Evolutionary conservation across 306 rosid genomes (phyloP), one percentile per base, ranked within the genome.

Genomic region (Pueraria montana): DNA sequence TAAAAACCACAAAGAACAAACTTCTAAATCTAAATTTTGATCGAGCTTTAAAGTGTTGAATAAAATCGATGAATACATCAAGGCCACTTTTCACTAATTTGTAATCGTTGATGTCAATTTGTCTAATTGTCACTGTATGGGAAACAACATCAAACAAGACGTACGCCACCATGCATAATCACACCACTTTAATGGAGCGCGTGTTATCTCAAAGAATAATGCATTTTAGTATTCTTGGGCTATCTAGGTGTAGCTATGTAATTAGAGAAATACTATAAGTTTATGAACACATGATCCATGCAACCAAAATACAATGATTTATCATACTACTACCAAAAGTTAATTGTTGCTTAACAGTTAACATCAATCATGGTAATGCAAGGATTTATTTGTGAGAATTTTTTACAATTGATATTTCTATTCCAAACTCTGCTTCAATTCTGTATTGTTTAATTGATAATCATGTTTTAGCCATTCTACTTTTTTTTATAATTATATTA

Each of bases 121-220:
- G 73, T 77, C 74, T 77, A 45, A 27, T 23, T 63, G 81, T 62
- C 55, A 61, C 27, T 14, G 80, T 69, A 2, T 0, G 61, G 61
- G 72, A 77, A 77, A 45, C 61, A 63, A 42, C 20, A 42, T 38
- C 23, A 75, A 36, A 27, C 52, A 5, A 50, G 20, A 50, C 53
- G 2, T 1, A 50, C 53, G 2, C 6, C 56, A 50, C 50, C 34
- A 5, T 72, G 63, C 50, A 53, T 53, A 34, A 32, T 36, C 50
- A 23, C n/a, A 34, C 55, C 24, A 9, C 2, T 73, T 73, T 4
- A 2, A 4, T 50, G 40, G 17, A 32, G 48, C 45, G 77, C 63
- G 45, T 49, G 77, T 46, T 48, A 21, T 68, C 27, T 66, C 30
- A 36, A 36, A 16, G 4, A 36, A 38, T 18, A 36, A 38, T 18